Base-by-base conservation (phyloP, 306 rosid genomes). In the Trifolium fragiferum region DNA sequence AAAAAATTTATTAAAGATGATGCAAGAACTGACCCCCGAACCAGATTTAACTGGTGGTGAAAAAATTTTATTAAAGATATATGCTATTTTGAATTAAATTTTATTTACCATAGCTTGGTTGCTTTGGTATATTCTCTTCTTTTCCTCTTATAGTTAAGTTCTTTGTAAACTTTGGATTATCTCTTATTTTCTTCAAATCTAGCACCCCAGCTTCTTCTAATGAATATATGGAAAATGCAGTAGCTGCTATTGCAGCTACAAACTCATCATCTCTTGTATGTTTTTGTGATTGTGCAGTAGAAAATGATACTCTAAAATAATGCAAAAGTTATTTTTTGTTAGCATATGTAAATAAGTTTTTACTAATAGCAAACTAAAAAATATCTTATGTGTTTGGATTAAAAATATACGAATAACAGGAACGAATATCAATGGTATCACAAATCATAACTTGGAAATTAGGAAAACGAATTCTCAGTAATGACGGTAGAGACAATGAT, bases 221-320 rank as follows among this genome's bases (percentile, higher is more conserved):
- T 2, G 96, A 87, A 75, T 81, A 81, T 82, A 93, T 81, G 25
- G 95, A 88, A 76, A 78, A 82, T 54, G 90, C 92, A 75, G 88
- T 86, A 32, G 98, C 88, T 63, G 93, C 91, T 18, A 87, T 69
- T 21, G 93, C 93, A 9, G 90, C 33, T 69, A 80, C 84, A 73
- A 78, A 80, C 65, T 89, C 88, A 9, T 68, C 90, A 33, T 78
- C 71, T 51, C 64, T 10, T 46, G 41, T 20, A 33, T 77, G 75
- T 38, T 70, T 72, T 2, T 73, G 66, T 80, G 71, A 44, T 47
- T 62, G 78, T 68, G 76, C 61, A 58, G 71, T 69, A 35, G 83
- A 84, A 81, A 65, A 61, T 41, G 75, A 82, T 74, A 61, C 87
- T 53, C 90, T 84, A 44, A 76, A n/a, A 50, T 18, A 80, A 72